Conservation (phyloP, 1,284 basidiomycete genomes). For the Austroboletus novae-zelandiae region DNA sequence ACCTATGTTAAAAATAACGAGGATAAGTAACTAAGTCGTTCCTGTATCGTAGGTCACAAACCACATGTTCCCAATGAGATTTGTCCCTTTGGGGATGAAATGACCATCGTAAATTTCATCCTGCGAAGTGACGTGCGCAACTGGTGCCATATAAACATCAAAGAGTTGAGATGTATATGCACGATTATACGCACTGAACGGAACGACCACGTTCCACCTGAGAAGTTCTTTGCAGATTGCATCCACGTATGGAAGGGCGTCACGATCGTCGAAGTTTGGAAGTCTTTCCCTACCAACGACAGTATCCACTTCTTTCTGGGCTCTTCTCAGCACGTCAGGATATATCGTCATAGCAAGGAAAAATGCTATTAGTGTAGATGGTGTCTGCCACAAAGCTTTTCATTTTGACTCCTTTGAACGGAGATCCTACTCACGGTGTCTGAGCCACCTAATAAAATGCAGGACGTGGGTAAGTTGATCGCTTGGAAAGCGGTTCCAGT, state of each 20-base stretch:
- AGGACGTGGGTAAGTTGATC: too few relatives aligned
- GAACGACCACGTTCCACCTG: neutral
- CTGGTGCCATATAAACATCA: slow-evolving; percentile 11
- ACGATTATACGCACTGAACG: neutral
- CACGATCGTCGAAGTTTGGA: neutral
- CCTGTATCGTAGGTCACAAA: neutral
- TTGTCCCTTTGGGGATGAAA: neutral
- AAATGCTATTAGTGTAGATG: slow-evolving; percentile 32
- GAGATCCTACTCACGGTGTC: slow-evolving; percentile 10
- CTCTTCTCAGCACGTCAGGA: neutral
- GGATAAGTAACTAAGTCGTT: neutral
- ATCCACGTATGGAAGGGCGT: neutral
- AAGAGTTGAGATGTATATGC: neutral
- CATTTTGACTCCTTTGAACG: neutral
- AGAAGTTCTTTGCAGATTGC: neutral
- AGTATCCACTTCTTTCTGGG: neutral
- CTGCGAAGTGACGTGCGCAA: slow-evolving; percentile 11
- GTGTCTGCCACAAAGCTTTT: slow-evolving; percentile 23
- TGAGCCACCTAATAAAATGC: slow-evolving; percentile 13
- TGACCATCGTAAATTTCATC: neutral
- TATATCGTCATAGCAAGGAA: neutral
- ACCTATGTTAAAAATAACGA: slow-evolving; percentile 1
- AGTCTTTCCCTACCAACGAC: neutral
- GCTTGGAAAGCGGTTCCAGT: neutral
- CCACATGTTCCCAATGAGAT: slow-evolving; percentile 1